These are phyloP conservation scores for Suhomyces kilbournensis DNA, from an alignment of 805 yeast genomes.

Conservation along the genomic window DNA sequence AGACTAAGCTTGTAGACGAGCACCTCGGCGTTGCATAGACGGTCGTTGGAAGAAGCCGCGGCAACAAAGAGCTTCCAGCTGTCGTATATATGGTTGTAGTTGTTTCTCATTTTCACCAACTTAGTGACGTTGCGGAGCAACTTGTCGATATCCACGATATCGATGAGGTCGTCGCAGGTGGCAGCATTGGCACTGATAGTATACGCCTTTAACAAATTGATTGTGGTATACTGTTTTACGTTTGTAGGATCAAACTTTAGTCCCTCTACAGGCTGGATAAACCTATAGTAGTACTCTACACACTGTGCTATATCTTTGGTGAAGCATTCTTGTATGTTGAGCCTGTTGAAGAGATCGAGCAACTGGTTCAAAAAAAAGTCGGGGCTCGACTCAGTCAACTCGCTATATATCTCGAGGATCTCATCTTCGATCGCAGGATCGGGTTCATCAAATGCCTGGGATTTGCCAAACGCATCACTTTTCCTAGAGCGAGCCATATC, in stretches of 20 bases:
- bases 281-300: slow-evolving; percentile 33
- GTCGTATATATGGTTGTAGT: slow-evolving; percentile 22
- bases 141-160: slow-evolving; percentile 42
- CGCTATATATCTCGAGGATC: slow-evolving; percentile 31
- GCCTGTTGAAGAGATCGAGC: slow-evolving; percentile 19
- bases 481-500: background rate
- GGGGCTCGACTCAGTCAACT: slow-evolving; percentile 16
- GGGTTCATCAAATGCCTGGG: slow-evolving; percentile 13
- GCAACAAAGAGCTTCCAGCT: slow-evolving; percentile 36
- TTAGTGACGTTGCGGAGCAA: slow-evolving; percentile 24
- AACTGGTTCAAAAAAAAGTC: slow-evolving; percentile 30
- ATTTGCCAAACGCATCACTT: background rate
- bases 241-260: slow-evolving; percentile 11
- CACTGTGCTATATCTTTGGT: slow-evolving; percentile 29
- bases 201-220: slow-evolving; percentile 24
- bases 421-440: slow-evolving; percentile 30
- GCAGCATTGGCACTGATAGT: slow-evolving; percentile 24
- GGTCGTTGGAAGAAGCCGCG: slow-evolving; percentile 11
- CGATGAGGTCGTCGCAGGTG: slow-evolving; percentile 18
- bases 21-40: slow-evolving; percentile 1
- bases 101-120: slow-evolving; percentile 33
- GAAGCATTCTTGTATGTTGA: slow-evolving; percentile 32
- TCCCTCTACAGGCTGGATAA: slow-evolving; percentile 11
- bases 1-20: slow-evolving; percentile 20
- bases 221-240: slow-evolving; percentile 22